These are phyloP conservation scores for Candolleomyces aberdarensis DNA, from an alignment of 768 basidiomycete genomes.

Conservation along the genomic window DNA sequence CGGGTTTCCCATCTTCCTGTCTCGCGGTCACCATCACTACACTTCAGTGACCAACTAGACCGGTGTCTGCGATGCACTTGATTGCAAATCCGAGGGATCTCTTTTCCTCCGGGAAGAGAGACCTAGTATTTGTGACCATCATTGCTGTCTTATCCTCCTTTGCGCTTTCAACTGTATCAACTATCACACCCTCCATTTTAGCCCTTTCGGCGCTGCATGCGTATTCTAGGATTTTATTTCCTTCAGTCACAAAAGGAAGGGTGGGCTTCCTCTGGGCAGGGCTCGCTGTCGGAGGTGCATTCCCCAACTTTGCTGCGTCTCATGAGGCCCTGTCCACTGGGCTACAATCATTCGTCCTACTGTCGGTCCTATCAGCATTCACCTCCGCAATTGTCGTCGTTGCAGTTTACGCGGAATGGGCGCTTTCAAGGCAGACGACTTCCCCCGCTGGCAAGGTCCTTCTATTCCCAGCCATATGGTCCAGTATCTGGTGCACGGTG, in stretches of 20 bases:
- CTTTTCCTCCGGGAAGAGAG: neutral
- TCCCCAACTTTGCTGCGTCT: constrained; percentile 43
- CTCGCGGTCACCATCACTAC: neutral
- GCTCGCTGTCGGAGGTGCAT: constrained; percentile 37
- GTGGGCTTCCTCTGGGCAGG: constrained; percentile 30
- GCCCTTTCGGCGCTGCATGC: constrained; percentile 33
- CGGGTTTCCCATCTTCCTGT: neutral
- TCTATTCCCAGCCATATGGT: constrained; percentile 71
- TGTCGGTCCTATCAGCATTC: constrained; percentile 38
- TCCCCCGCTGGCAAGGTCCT: constrained; percentile 44
- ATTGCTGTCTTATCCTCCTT: neutral
- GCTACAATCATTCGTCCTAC: constrained; percentile 42
- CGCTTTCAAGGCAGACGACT: constrained; percentile 21
- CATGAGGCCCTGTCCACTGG: constrained; percentile 54
- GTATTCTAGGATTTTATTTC: constrained; percentile 35
- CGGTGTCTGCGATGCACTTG: neutral
- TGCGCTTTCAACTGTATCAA: constrained; percentile 6
- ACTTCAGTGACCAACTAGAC: neutral
- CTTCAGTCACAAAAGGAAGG: constrained; percentile 18
- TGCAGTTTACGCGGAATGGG: constrained; percentile 37
- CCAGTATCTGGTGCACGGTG: constrained; percentile 52
- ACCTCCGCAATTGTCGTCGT: constrained; percentile 44
- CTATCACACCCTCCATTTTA: constrained; percentile 11
- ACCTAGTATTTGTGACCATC: neutral
- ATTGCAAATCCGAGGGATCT: constrained; percentile 4